These are phyloP conservation scores for Chalciporus sphaerocephalus DNA, from an alignment of 768 basidiomycete species.

Conservation along the genomic window DNA sequence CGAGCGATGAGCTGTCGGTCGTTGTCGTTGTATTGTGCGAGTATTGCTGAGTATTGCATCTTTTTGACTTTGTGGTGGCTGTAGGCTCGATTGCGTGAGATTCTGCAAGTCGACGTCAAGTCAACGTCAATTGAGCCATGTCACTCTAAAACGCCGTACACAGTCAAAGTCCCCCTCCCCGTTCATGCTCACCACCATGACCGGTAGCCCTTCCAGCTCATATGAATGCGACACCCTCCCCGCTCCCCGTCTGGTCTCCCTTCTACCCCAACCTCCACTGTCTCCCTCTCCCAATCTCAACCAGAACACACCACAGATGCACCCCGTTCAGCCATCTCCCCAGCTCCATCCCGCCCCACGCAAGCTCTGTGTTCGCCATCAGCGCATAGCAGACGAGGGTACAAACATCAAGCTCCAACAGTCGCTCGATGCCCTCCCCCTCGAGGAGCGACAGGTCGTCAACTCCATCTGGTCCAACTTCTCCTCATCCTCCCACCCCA, in stretches of 20 bases:
- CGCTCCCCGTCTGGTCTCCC: constrained; percentile 48
- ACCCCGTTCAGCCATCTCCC: constrained; percentile 13
- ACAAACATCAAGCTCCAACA: constrained; percentile 89
- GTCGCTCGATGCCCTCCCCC: constrained; percentile 86
- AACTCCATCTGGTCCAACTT: constrained; percentile 96
- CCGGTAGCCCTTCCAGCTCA: constrained; percentile 16
- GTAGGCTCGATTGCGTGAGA: constrained; percentile 17
- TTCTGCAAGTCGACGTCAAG: too few species aligned
- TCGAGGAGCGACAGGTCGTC: constrained; percentile 82
- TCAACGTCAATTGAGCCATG: too few species aligned
- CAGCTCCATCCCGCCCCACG: constrained; percentile 41
- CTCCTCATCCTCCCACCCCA: constrained; percentile 87
- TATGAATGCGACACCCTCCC: constrained; percentile 74
- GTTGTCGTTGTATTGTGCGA: constrained; percentile 30
- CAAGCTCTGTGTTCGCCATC: constrained; percentile 89
- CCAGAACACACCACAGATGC: constrained; percentile 3
- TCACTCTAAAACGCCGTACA: too few species aligned
- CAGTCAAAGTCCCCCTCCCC: too few species aligned
- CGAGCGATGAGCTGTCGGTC: constrained; percentile 21
- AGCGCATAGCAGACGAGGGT: constrained; percentile 95
- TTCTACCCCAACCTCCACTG: constrained; percentile 3
- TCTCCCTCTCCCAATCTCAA: constrained; percentile 18
- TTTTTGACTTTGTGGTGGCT: constrained; percentile 11
- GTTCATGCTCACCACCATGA: too few species aligned
- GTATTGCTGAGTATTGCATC: too few species aligned